Base-by-base conservation (phyloP, 2,329 filamentous ascomycete genomes). In the Microsporum audouinii region DNA sequence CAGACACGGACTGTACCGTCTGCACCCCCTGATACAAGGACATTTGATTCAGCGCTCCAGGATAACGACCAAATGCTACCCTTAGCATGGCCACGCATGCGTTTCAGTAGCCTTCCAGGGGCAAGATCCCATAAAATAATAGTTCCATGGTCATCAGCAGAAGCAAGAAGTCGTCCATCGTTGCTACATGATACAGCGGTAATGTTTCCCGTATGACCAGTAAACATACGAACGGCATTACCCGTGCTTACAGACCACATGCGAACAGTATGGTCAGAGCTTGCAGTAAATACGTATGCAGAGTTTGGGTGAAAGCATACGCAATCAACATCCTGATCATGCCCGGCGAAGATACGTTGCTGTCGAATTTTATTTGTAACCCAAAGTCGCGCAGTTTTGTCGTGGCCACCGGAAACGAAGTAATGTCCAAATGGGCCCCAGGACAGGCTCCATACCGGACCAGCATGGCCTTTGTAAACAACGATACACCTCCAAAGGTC, bases 211-310 rank as follows among this genome's bases (percentile, higher is more conserved):
- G 85, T 88, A 71, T 99, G 94, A 0, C 94, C 94, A 0, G 89
- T 91, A 71, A 97, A 96, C 69, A 97, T 84, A 31, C 94, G 88
- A 3, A 96, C 89, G 39, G 91, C 90, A 64, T 87, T 86, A 33
- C 94, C 94, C 6, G 88, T 92, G 8, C 85, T 82, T n/a, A 96
- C 84, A 7, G 91, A 87, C 94, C 94, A 99, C 92, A 99, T 97
- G 34, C 94, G 87, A 38, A 97, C 89, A 0, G 91, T 94, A 73
- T 92, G 92, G 74, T 99, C 91, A 66, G 88, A 88, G 10, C 90
- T 95, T 2, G 88, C 91, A 0, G 94, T 96, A 74, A 99, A 96
- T 51, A 96, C 79, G 68, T 97, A 99, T 4, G 88, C 84, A 17
- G 89, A 90, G 71, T 99, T 99, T 0, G 92, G 90, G 69, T 99